A percentile compares a stretch with the other conserved stretches of the same genome.
Evolutionary conservation across 768 basidiomycete genomes (phyloP).

Genomic region (Phlegmacium glaucopus): DNA sequence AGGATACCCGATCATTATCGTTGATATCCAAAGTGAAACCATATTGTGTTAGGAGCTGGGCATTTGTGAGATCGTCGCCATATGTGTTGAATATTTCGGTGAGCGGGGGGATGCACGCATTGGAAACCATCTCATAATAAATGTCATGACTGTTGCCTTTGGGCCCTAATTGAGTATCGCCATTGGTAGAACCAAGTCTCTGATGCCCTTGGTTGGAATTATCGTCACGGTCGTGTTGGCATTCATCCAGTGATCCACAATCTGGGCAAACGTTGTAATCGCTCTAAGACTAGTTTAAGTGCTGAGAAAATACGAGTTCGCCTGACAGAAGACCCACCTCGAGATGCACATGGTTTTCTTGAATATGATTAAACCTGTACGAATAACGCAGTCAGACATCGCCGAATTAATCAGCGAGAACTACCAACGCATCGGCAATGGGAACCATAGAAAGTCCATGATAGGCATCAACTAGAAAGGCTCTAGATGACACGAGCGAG

Average conservation of each 20-base stretch:
- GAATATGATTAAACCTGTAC: constrained; percentile 67
- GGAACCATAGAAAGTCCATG: constrained; percentile 84
- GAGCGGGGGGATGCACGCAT: constrained; percentile 42
- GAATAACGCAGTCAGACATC: constrained; percentile 10
- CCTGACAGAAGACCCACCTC: constrained; percentile 44
- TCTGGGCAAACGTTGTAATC: constrained; percentile 70
- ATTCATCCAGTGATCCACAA: constrained; percentile 68
- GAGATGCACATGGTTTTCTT: constrained; percentile 68
- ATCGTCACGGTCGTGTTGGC: constrained; percentile 55
- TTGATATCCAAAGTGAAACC: constrained; percentile 76
- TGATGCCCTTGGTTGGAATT: neutral
- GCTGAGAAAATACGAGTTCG: neutral
- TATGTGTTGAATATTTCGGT: constrained; percentile 78
- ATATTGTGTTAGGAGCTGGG: constrained; percentile 63
- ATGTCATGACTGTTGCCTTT: constrained; percentile 25
- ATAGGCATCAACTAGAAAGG: constrained; percentile 80
- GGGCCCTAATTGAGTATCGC: no score
- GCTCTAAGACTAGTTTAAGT: constrained; percentile 38
- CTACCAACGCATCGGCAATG: constrained; percentile 73
- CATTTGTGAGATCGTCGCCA: constrained; percentile 61
- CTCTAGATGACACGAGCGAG: constrained; percentile 72
- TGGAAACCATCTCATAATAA: constrained; percentile 68
- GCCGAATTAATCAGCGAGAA: constrained; percentile 1
- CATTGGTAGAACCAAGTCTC: no score
- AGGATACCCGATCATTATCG: constrained; percentile 56